A percentile compares a stretch with the other conserved stretches of the same genome.
Evolutionary conservation across 805 yeast genomes (phyloP).

Genomic region (Candida xiaguanensis): DNA sequence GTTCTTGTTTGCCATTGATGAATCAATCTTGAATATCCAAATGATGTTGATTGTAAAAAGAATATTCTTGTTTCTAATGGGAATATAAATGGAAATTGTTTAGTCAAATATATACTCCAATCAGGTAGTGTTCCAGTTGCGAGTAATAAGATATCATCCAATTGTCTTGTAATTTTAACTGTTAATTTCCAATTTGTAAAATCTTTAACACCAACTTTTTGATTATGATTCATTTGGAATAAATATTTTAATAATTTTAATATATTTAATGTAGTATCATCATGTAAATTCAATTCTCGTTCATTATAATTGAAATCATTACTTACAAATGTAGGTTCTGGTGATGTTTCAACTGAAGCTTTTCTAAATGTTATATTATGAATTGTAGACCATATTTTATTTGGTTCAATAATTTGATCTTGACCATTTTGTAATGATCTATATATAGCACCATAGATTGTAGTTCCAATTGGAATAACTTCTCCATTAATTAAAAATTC

Average conservation of each 20-base stretch:
- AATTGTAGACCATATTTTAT: conserved; percentile 53
- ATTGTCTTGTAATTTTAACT: conserved; percentile 79
- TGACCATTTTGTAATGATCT: conserved; percentile 41
- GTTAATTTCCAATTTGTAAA: conserved; percentile 79
- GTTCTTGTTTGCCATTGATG: conserved; percentile 66
- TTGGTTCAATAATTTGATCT: conserved; percentile 41
- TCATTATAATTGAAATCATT: conserved; percentile 10
- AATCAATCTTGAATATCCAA: conserved; percentile 82
- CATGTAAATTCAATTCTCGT: conserved; percentile 20
- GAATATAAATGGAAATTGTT: conserved; percentile 74
- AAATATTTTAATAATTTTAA: conserved; percentile 48
- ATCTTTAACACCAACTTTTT: conserved; percentile 7
- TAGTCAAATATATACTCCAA: conserved; percentile 77
- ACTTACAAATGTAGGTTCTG: conserved; percentile 11
- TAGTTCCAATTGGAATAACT: conserved; percentile 58
- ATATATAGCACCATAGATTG: conserved; percentile 73
- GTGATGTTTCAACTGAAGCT: conserved; percentile 6
- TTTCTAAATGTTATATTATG: conserved; percentile 30
- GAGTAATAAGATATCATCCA: conserved; percentile 85
- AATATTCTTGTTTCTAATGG: conserved; percentile 78
- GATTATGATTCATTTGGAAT: conserved; percentile 32
- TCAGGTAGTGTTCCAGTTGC: conserved; percentile 83
- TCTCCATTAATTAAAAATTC: conserved; percentile 60
- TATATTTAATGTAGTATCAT: conserved; percentile 32
- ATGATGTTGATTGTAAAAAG: conserved; percentile 82